Evolutionary conservation across 805 yeast species (phyloP).

Genomic region (Metschnikowia lachancei): DNA sequence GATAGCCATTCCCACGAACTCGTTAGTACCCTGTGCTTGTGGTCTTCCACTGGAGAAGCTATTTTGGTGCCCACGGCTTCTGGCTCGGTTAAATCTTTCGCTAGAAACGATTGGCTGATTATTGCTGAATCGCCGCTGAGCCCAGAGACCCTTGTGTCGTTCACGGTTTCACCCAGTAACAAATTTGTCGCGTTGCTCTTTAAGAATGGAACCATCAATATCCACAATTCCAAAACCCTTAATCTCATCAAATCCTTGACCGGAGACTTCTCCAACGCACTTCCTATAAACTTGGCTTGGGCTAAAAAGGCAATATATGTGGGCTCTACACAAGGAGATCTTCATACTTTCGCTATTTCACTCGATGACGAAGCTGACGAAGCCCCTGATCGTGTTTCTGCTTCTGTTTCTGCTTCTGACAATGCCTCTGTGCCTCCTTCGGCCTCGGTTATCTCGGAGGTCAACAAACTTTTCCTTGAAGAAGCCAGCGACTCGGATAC

Average conservation of each 20-base stretch:
- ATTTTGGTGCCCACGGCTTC: slow-evolving; percentile 63
- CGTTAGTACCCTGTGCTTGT: slow-evolving; percentile 54
- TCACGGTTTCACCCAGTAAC: slow-evolving; percentile 63
- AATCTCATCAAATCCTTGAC: slow-evolving; percentile 26
- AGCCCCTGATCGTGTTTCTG: not conserved
- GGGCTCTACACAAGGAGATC: slow-evolving; percentile 45
- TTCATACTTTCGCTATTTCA: slow-evolving; percentile 25
- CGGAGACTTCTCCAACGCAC: slow-evolving; percentile 27
- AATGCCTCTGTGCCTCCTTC: not conserved
- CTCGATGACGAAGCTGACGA: slow-evolving; percentile 8
- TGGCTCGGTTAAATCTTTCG: slow-evolving; percentile 45
- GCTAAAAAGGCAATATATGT: slow-evolving; percentile 30
- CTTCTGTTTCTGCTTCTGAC: not conserved
- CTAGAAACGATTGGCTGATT: slow-evolving; percentile 37
- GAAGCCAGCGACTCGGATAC: slow-evolving; percentile 19
- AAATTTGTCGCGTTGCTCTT: slow-evolving; percentile 58
- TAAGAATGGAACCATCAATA: slow-evolving; percentile 45
- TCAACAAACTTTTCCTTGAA: slow-evolving; percentile 18
- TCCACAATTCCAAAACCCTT: slow-evolving; percentile 52
- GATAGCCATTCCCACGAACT: slow-evolving; percentile 46
- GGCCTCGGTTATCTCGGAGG: slow-evolving; percentile 10
- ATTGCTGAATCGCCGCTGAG: slow-evolving; percentile 1
- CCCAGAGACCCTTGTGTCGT: slow-evolving; percentile 33
- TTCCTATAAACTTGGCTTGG: slow-evolving; percentile 32
- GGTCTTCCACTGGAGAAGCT: slow-evolving; percentile 71